Evolutionary conservation across 169 alveolate species (phyloP), one percentile per base, ranked within the genome.

Genomic region (Cryptosporidium tyzzeri): DNA sequence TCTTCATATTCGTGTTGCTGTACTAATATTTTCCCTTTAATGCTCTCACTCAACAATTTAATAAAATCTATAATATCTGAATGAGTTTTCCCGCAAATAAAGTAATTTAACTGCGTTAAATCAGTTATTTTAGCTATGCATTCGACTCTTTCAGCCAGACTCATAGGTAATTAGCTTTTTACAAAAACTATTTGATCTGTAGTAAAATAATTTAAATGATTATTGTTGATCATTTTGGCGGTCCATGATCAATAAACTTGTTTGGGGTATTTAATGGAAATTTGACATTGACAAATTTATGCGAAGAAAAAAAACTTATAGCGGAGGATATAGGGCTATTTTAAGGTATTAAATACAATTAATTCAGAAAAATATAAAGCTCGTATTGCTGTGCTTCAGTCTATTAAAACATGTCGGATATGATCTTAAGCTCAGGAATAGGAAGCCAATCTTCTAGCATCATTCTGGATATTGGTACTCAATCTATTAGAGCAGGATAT

Each of bases 391-490:
- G 37, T 3, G 14, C 26, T 55, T 55, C 12, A 16, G 55, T 55
- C 0, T 1, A 9, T 53, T 23, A 26, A 55, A 26, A 26, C 1
- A 55, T 55, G 67, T 55, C 67, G 8, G 67, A 55, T n/a, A 37
- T 55, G 35, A 35, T 55, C 12, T 55, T 55, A 29, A 80, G 59
- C 62, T n/a, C 89, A 12, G 75, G 80, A 26, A 62, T 41, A 23
- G 75, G 80, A 44, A 31, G 16, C 35, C 59, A 23, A 31, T 33
- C 51, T 10, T 51, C 85, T 12, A 45, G 89, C 18, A 65, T 80
- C 33, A 39, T 80, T 61, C 50, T 80, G 31, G 89, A 80, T 67
- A 80, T 80, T 26, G 89, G 89, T 41, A 80, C 89, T 26, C 75
- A 80, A 9, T 80, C 75, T 16, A 80, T 80, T 23, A 80, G 75